phyloP scores from a whole-genome alignment of 2,329 filamentous ascomycete species.

The Conoideocrella luteorostrata region DNA sequence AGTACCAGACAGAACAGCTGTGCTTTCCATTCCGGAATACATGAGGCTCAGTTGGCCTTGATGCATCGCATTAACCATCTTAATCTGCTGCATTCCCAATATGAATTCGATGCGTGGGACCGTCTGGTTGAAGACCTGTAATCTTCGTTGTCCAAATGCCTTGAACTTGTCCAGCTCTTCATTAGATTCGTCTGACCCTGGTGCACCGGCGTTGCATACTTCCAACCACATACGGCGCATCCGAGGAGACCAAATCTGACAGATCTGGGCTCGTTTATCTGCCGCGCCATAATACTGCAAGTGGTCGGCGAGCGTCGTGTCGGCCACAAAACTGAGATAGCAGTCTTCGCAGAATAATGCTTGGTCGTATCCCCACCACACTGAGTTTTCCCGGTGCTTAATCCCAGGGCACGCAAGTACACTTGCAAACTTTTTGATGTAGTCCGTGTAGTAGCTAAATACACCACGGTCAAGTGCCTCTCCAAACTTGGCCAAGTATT shows the following conservation, averaged over 20 bases:
- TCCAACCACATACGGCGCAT: conserved; percentile 30
- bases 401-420: conserved; percentile 23
- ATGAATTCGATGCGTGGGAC: conserved; percentile 24
- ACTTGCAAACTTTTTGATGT: conserved; percentile 21
- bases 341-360: conserved; percentile 28
- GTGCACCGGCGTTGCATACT: conserved; percentile 19
- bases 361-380: conserved; percentile 30
- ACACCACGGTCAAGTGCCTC: conserved; percentile 26
- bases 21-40: conserved; percentile 26
- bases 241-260: conserved; percentile 30
- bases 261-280: conserved; percentile 22
- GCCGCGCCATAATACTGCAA: conserved; percentile 19
- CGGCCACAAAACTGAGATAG: conserved; percentile 22
- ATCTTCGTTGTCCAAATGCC: conserved; percentile 18
- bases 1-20: conserved; percentile 18
- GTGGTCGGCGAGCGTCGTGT: conserved; percentile 18
- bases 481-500: conserved; percentile 19
- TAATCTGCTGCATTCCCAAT: conserved; percentile 20
- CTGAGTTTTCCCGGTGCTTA: conserved; percentile 16
- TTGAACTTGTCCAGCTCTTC: conserved; percentile 20
- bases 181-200: conserved; percentile 19
- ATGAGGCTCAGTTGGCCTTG: conserved; percentile 25
- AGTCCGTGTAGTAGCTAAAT: conserved; percentile 22
- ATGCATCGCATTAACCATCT: conserved; percentile 26
- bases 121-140: conserved; percentile 23